A percentile compares a stretch with the other conserved stretches of the same genome.
Conservation (phyloP, 192 early-diverging fungal species). For the Paraglomus occultum region DNA sequence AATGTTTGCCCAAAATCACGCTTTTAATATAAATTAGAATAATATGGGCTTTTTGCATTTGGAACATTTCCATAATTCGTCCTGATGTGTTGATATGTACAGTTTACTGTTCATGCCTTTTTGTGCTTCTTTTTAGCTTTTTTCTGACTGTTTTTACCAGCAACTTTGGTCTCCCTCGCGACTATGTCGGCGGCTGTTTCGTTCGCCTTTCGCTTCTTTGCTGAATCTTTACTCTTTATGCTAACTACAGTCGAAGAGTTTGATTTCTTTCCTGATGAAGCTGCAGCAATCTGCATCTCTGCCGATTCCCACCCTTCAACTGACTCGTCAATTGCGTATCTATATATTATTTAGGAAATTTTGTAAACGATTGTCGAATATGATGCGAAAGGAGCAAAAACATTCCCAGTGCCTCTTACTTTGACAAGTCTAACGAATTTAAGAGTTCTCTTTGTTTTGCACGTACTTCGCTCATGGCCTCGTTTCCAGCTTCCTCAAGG, state of each 20-base stretch:
- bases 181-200: constrained; percentile 50
- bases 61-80: neutral
- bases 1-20: neutral
- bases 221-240: constrained; percentile 65
- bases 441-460: constrained; percentile 80
- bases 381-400: constrained; percentile 32
- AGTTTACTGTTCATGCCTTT: neutral
- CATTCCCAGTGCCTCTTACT: constrained; percentile 50
- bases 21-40: neutral
- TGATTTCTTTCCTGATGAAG: constrained; percentile 44
- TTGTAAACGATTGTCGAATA: constrained; percentile 30
- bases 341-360: constrained; percentile 26
- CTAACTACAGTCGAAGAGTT: constrained; percentile 64
- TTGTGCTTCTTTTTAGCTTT: constrained; percentile 12
- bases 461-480: constrained; percentile 62
- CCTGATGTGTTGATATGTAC: neutral
- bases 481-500: constrained; percentile 77
- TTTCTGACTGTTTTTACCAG: neutral
- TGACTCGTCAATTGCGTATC: constrained; percentile 67
- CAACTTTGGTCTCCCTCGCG: constrained; percentile 44
- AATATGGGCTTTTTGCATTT: neutral
- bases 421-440: constrained; percentile 67
- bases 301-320: constrained; percentile 75
- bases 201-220: constrained; percentile 48
- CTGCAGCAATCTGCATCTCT: constrained; percentile 55